Base-by-base conservation (phyloP, 1,139 yeast genomes). In the Lodderomyces oxycetoniae region DNA sequence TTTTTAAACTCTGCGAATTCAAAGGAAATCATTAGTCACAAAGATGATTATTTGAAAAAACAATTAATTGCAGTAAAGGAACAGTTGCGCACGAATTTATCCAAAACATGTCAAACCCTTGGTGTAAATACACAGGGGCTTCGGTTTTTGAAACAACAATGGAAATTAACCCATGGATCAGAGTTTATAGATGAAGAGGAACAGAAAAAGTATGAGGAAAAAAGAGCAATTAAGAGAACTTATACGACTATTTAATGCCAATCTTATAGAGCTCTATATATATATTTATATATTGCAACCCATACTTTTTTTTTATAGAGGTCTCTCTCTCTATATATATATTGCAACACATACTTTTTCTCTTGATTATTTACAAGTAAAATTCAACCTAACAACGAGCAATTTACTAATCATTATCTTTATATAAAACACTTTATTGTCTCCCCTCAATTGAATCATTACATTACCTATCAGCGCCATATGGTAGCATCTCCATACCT, bases 121-220 rank as follows among this genome's bases (percentile, higher is more conserved):
- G 97, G 96, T n/a, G 81, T 75, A 62, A 93, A 93, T 50, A 67
- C 87, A 21, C 91, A 86, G 40, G 97, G 96, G 2, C 66, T 91
- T 55, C 75, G 72, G 48, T 83, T 76, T 48, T 61, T 84, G 41
- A 79, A 77, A 51, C 75, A 72, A 32, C 89, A 84, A 56, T 89
- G 96, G 96, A 75, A 77, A 38, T 59, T 79, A 48, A 70, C 69
- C 32, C 97, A 89, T 53, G 77, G 74, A 43, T 68, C 74, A 27
- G 87, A 81, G 53, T 89, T 80, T 52, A 72, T 75, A 34, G 95
- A 85, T 46, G 88, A 79, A 37, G 69, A 67, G 22, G 85, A 79
- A 46, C 79, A 73, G 52, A 61, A 61, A 36, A 70, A 62, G 36
- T 64, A 70, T 41, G 76, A 71, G 25, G 83, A 77, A 22, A 72